Evolutionary conservation across 1,139 yeast species (phyloP), one percentile per base, ranked within the genome.

Genomic region (Meyerozyma guilliermondii): DNA sequence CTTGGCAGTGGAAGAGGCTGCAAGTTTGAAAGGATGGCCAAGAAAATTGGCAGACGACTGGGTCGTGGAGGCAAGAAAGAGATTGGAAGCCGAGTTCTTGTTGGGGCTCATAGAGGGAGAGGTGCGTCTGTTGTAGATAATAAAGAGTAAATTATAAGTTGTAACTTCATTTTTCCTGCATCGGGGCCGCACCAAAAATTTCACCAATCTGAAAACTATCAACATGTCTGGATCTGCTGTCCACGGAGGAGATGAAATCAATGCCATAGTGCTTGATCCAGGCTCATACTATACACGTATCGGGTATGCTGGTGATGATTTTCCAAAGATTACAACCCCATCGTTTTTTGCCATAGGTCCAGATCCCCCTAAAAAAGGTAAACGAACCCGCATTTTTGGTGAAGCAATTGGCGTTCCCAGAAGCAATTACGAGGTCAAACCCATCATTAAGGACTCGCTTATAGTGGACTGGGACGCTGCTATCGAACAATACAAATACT

Each of bases 291-390:
- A 80, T 47, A 88, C 97, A 4, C 79, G 94, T 45, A 80, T 86
- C 20, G 98, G 98, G 1, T 91, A 80, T 61, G 95, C 98, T 5
- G 98, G 98, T 8, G 95, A 89, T 49, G 98, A 92, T 61, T 77
- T 81, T 46, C 98, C 98, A 7, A 81, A 85, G 50, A 68, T 83
- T 2, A 80, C 85, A 31, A 64, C 85, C 6, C 87, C 96, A 2
- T 84, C 96, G 0, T 71, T 60, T 48, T 83, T 66, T 48, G 68
- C 68, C 9, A 43, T 49, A 16, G 40, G 46, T 3, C 26, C 26
- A 11, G 41, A 39, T n/a, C 35, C 24, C 16, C 33, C 41, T n/a
- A 24, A 29, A 18, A 29, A 42, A 43, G 41, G 48, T 41, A 26
- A 43, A 18, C 38, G 38, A 11, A 57, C 56, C 42, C 53, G 54